Evolutionary conservation across 768 basidiomycete genomes (phyloP).

Genomic region (Hericium rajendrae): DNA sequence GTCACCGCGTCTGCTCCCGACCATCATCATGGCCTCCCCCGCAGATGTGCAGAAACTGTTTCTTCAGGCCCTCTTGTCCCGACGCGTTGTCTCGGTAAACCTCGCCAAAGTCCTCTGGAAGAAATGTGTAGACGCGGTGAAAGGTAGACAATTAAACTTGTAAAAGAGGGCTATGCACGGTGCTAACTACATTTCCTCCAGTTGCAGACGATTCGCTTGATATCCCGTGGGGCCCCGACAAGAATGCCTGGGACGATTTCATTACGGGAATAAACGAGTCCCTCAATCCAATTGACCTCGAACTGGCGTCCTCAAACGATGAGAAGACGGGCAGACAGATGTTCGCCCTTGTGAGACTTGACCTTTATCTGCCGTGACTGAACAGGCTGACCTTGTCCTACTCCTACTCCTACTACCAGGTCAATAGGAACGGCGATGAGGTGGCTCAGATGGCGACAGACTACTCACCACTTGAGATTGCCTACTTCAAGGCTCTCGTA

Average conservation of each 20-base stretch:
- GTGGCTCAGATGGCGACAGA: slow-evolving; percentile 81
- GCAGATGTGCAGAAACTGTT: slow-evolving; percentile 69
- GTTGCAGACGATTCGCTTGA: slow-evolving; percentile 44
- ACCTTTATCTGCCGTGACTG: neutral
- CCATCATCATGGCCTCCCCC: slow-evolving; percentile 32
- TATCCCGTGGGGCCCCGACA: slow-evolving; percentile 30
- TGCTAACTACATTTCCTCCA: slow-evolving; percentile 18
- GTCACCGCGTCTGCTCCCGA: neutral
- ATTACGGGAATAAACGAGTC: slow-evolving; percentile 49
- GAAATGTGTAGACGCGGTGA: slow-evolving; percentile 58
- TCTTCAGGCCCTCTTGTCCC: slow-evolving; percentile 68
- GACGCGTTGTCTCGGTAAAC: slow-evolving; percentile 53
- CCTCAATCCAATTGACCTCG: slow-evolving; percentile 63
- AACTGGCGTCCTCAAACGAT: slow-evolving; percentile 54
- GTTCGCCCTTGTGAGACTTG: slow-evolving; percentile 53
- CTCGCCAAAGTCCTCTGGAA: slow-evolving; percentile 59
- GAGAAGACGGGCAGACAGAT: slow-evolving; percentile 54
- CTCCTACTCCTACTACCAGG: slow-evolving; percentile 29
- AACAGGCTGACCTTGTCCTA: neutral
- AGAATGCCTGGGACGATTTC: slow-evolving; percentile 51
- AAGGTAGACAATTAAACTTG: slow-evolving; percentile 35
- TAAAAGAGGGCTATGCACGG: neutral
- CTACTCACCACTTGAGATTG: slow-evolving; percentile 69
- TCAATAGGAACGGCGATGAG: slow-evolving; percentile 73
- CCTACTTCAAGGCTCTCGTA: slow-evolving; percentile 79